A percentile compares a stretch with the other conserved stretches of the same genome.
Evolutionary conservation across 257 asterid species (phyloP).

Genomic region (Primulina huaijiensis): DNA sequence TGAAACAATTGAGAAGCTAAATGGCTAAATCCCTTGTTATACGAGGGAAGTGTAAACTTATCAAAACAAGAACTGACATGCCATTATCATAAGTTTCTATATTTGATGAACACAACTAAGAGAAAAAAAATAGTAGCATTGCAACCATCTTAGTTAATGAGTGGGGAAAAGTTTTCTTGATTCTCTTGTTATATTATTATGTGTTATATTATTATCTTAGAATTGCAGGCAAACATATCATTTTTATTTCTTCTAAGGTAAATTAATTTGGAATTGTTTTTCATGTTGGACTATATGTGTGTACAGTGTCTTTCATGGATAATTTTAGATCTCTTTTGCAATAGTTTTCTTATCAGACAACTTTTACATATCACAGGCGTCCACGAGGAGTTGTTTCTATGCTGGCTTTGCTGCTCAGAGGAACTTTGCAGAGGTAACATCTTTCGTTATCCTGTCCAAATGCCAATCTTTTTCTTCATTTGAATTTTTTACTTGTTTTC

Average conservation of each 20-base stretch:
- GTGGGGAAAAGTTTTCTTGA: background rate
- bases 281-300: background rate
- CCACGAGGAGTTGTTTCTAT: constrained; percentile 94
- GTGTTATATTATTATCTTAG: too few species aligned
- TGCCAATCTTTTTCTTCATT: background rate
- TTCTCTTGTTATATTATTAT: background rate
- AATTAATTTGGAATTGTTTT: background rate
- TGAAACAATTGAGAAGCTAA: constrained; percentile 14
- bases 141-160: too few species aligned
- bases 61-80: background rate
- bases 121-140: too few species aligned
- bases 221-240: background rate
- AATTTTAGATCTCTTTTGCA: background rate
- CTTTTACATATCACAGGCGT: constrained; percentile 56
- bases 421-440: constrained; percentile 87
- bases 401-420: constrained; percentile 99
- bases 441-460: background rate
- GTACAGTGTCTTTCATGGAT: constrained; percentile 2
- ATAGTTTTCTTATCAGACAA: constrained; percentile 24
- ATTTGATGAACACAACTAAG: too few species aligned
- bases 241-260: background rate
- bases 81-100: background rate
- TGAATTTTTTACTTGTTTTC: background rate
- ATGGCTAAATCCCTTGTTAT: background rate
- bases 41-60: background rate